phyloP scores from a whole-genome alignment of 2,329 filamentous ascomycete genomes.

The Cladosporium sp. region DNA sequence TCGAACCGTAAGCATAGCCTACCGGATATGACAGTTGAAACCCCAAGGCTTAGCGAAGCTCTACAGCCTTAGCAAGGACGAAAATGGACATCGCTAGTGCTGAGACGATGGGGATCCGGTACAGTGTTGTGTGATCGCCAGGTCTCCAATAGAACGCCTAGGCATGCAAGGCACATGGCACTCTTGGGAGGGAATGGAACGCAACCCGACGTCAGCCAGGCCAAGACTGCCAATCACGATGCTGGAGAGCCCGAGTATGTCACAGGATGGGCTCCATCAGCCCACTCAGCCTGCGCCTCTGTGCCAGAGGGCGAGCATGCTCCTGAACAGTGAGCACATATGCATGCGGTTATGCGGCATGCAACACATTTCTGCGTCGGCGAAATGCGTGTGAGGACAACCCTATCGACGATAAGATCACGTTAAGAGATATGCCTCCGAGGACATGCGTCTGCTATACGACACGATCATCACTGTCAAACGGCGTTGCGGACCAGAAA shows the following conservation, averaged over 20 bases:
- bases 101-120: conserved; percentile 19
- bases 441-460: background rate
- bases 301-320: conserved; percentile 9
- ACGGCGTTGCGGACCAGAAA: background rate
- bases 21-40: conserved; percentile 12
- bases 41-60: conserved; percentile 16
- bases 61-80: conserved; percentile 15
- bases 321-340: conserved; percentile 6
- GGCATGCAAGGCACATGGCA: conserved; percentile 17
- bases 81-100: conserved; percentile 19
- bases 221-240: background rate
- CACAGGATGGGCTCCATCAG: conserved; percentile 2
- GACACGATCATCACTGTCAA: background rate
- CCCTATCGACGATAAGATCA: conserved; percentile 11
- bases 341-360: conserved; percentile 8
- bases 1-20: conserved; percentile 11
- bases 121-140: conserved; percentile 19
- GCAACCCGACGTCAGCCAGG: conserved; percentile 14
- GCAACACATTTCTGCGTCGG: background rate
- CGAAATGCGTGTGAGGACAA: conserved; percentile 10
- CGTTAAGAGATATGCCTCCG: background rate
- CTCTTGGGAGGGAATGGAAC: conserved; percentile 6
- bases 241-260: conserved; percentile 3
- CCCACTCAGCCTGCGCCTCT: conserved; percentile 20
- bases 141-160: conserved; percentile 9